These are phyloP conservation scores for Cucumis cinereus DNA, from an alignment of 306 rosid genomes.

Conservation along the genomic window DNA sequence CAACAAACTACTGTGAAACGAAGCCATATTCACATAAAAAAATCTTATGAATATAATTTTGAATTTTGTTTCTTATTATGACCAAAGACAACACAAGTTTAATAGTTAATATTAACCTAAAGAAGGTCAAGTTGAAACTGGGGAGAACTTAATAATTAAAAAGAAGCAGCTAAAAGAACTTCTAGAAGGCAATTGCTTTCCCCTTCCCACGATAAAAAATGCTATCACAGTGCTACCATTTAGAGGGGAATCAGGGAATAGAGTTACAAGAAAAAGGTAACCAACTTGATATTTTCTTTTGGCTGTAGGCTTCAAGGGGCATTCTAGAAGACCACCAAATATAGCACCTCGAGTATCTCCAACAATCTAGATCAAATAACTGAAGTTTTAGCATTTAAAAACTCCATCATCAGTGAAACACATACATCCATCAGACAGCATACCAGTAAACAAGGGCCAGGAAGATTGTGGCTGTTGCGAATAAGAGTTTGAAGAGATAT, in stretches of 20 bases:
- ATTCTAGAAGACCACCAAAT: conserved; percentile 83
- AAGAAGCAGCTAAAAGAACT: conserved; percentile 4
- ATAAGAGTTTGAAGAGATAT: conserved; percentile 92
- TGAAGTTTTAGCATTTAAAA: neutral
- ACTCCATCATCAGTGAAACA: neutral
- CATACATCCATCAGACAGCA: neutral
- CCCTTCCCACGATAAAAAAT: neutral
- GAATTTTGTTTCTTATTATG: neutral
- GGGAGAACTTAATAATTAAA: neutral
- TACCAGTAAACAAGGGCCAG: conserved; percentile 93
- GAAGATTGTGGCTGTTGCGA: conserved; percentile 71
- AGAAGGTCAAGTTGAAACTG: neutral
- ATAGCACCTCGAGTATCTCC: conserved; percentile 93
- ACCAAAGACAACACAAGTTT: neutral
- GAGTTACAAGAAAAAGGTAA: neutral
- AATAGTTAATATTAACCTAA: neutral
- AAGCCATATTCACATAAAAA: neutral
- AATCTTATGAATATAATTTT: neutral
- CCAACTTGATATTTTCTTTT: conserved; percentile 87
- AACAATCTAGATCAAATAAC: conserved; percentile 39
- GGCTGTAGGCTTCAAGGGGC: conserved; percentile 76
- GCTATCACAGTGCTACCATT: conserved; percentile 4
- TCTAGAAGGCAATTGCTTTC: neutral
- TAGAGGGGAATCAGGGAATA: neutral
- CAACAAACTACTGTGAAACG: neutral